Base-by-base conservation (phyloP, 1,284 basidiomycete species). In the Schizophyllum commune region DNA sequence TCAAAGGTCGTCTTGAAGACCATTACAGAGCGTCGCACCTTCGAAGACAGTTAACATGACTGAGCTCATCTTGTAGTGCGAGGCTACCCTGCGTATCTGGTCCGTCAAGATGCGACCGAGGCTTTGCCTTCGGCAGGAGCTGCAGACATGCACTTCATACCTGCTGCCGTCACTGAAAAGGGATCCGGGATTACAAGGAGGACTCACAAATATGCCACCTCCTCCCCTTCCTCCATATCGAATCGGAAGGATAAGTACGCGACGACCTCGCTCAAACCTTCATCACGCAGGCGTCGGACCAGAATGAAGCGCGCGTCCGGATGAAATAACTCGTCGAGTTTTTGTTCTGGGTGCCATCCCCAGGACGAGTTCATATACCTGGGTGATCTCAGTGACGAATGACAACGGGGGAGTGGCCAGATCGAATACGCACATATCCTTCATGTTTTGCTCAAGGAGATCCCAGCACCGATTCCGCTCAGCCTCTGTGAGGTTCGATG, bases 181-280 rank as follows among this genome's bases (percentile, higher is more conserved):
- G n/a, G n/a, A n/a, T n/a, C n/a, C n/a, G n/a, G n/a, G n/a, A n/a
- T n/a, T n/a, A n/a, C n/a, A 20, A 27, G 32, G 53, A 54, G 54
- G n/a, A 65, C 73, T 51, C 66, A 89, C 89, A 89, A 90, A 67
- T 92, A 92, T 4, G 89, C 55, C 2, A 88, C 70, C 61, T 83
- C 73, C 61, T 83, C 76, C 13, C 72, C 74, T 5, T 82, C 74
- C 65, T 92, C 90, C 34, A 74, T 69, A 60, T 90, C 89, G 63
- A 92, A 92, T 2, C 89, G 83, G 69, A 91, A 91, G 71, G 83
- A 83, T 6, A 76, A 68, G 66, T 83, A 92, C 0, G 82, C 89
- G 17, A 79, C 61, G 3, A 78, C 60, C 20, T 65, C 60, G 19
- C 17, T 5, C 15, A 13, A 21, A 13, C 9, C 19, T 8, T 64